Base-by-base conservation (phyloP, 1,284 basidiomycete genomes). In the Volvariella volvacea region DNA sequence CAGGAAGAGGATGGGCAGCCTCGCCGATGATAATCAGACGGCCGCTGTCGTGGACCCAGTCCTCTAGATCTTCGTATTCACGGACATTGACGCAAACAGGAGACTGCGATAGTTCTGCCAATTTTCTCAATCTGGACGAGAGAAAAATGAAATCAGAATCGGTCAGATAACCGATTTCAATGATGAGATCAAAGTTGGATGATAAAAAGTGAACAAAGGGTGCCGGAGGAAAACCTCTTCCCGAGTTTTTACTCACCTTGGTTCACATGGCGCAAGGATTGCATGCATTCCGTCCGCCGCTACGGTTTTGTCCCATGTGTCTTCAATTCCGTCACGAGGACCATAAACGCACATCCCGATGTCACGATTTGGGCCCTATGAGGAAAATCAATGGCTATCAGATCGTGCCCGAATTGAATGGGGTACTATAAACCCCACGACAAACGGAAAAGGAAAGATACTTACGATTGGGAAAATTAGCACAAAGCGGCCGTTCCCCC, bases 1-100 rank as follows among this genome's bases (percentile, higher is more conserved):
- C 76, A n/a, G 71, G 68, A 22, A 76, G 55, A 2, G 74, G 72
- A 50, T 79, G 76, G 0, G 71, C 75, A 1, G 72, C 74, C 19
- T 71, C 67, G 28, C 78, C 78, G 14, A 80, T 60, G 12, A 78
- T 47, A 2, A 75, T 63, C 42, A 71, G 57, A 48, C 61, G 63
- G 2, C 62, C 62, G 34, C 49, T 52, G 0, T 64, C 53, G 49
- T 80, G 73, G 0, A 76, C 71, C 81, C 81, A 83, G 17, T 76
- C 68, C 33, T 78, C 72, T 8, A 77, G 56, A 4, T 64, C 61
- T 2, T 56, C 45, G 15, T 62, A 55, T 30, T 64, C 61, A 36
- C 57, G 59, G 3, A 74, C 60, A 1, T 65, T 65, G 31, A 66
- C 53, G 40, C 67, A 67, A 20, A 56, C 46, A 15, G 61, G 59